phyloP scores from a whole-genome alignment of 305 asterid genomes.

The Fraxinus paxiana region DNA sequence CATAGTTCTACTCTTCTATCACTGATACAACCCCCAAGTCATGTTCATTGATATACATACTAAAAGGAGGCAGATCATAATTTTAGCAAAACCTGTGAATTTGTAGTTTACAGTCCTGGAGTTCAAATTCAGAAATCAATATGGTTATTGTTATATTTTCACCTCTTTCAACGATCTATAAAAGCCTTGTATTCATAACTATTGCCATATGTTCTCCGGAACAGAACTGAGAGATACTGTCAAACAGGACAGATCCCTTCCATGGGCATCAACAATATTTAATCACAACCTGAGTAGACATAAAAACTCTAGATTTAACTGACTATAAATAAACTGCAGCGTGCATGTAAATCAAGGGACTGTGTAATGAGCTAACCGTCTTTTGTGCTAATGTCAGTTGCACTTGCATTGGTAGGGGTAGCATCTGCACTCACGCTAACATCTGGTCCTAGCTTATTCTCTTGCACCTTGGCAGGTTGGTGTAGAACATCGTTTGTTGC shows the following conservation, averaged over 20 bases:
- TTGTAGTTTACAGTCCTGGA: slow-evolving; percentile 17
- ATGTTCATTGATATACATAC: slow-evolving; percentile 27
- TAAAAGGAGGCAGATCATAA: slow-evolving; percentile 6
- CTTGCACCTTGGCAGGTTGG: slow-evolving; percentile 28
- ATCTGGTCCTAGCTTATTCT: slow-evolving; percentile 28
- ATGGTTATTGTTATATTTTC: slow-evolving; percentile 6
- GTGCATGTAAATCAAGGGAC: neutral
- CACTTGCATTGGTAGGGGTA: slow-evolving; percentile 30
- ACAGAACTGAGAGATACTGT: neutral
- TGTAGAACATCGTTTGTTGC: slow-evolving; percentile 33
- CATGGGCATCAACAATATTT: neutral
- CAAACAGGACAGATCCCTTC: slow-evolving; percentile 3
- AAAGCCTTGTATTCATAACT: slow-evolving; percentile 1
- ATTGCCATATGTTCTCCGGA: neutral
- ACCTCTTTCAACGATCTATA: slow-evolving; percentile 14
- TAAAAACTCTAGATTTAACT: neutral
- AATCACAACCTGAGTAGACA: slow-evolving; percentile 36
- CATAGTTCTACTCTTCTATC: slow-evolving; percentile 19
- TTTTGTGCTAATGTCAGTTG: slow-evolving; percentile 40
- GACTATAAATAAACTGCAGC: neutral
- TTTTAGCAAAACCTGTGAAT: slow-evolving; percentile 16
- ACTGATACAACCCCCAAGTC: slow-evolving; percentile 20
- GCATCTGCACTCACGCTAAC: slow-evolving; percentile 21
- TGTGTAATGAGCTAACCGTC: slow-evolving; percentile 29
- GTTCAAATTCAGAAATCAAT: neutral